Evolutionary conservation across 352 stramenopile species (phyloP).

Genomic region (Pythium dissimile): DNA sequence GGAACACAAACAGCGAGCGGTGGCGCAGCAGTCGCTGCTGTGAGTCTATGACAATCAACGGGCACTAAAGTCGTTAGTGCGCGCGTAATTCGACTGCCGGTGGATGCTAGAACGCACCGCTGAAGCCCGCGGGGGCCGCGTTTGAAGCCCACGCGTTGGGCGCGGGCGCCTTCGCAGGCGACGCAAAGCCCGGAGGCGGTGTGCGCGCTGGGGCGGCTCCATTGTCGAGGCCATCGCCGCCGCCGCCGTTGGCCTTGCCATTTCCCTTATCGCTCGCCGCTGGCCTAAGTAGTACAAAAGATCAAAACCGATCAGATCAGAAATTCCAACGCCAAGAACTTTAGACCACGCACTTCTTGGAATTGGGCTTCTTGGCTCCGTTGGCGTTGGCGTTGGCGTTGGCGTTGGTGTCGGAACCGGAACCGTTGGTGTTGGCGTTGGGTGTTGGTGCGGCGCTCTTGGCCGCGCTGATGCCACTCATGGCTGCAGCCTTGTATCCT

Average conservation of each 20-base stretch:
- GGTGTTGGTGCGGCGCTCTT: neutral
- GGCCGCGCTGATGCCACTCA: slow-evolving; percentile 11
- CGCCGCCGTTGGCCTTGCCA: slow-evolving; percentile 6
- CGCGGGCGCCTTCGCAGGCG: slow-evolving; percentile 15
- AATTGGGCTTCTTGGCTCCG: slow-evolving; percentile 14
- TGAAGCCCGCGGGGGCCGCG: slow-evolving; percentile 28
- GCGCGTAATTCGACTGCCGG: neutral
- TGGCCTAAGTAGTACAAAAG: slow-evolving; percentile 2
- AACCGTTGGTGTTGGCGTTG: slow-evolving; percentile 8
- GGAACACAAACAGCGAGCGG: slow-evolving; percentile 77
- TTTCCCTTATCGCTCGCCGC: slow-evolving; percentile 17
- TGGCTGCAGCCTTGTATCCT: slow-evolving; percentile 21
- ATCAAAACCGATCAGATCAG: too few species aligned
- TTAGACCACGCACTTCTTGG: slow-evolving; percentile 22
- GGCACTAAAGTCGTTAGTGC: slow-evolving; percentile 3
- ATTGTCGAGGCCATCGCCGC: slow-evolving; percentile 1
- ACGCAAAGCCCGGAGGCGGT: slow-evolving; percentile 36
- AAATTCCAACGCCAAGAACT: neutral
- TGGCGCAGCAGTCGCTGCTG: slow-evolving; percentile 72
- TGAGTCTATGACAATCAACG: slow-evolving; percentile 41
- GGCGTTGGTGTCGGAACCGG: slow-evolving; percentile 7
- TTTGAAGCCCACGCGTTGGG: slow-evolving; percentile 5
- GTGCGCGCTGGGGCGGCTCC: slow-evolving; percentile 19
- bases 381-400: slow-evolving; percentile 8
- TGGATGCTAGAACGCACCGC: slow-evolving; percentile 29